A percentile compares a stretch with the other conserved stretches of the same genome.
These are phyloP conservation scores for Globisporangium mamillatum DNA, from an alignment of 352 stramenopile genomes.

Conservation along the genomic window DNA sequence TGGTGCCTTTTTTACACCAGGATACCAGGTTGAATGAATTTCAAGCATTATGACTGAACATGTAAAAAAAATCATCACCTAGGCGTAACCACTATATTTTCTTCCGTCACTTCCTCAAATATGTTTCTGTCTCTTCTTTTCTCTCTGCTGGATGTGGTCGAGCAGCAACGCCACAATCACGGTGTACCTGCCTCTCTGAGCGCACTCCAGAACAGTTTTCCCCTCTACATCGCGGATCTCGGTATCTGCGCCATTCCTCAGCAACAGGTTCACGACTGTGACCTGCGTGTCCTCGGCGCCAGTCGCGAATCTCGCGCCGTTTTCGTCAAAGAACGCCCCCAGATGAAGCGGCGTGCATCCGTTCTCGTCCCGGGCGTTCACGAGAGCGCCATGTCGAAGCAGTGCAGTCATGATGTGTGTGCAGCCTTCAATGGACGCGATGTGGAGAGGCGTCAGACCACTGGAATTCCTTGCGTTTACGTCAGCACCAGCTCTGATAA, in stretches of 20 bases:
- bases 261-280: background rate
- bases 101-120: no score
- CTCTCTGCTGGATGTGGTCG: background rate
- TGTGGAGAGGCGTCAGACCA: slow-evolving; percentile 3
- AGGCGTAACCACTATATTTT: no score
- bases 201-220: background rate
- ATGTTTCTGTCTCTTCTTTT: background rate
- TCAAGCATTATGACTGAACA: no score
- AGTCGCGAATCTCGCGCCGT: slow-evolving; percentile 1
- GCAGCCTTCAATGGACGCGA: background rate
- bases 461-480: background rate
- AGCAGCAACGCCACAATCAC: background rate
- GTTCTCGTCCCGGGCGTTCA: slow-evolving; percentile 1
- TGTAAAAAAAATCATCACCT: no score
- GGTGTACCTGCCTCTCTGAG: background rate
- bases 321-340: slow-evolving; percentile 2
- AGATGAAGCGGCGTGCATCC: background rate
- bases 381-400: background rate
- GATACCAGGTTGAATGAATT: no score
- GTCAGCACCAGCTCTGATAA: background rate
- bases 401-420: background rate
- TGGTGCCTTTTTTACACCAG: no score
- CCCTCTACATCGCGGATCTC: background rate
- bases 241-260: background rate
- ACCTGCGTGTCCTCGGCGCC: slow-evolving; percentile 1